Base-by-base conservation (phyloP, 345 rosid species). In the Cochlearia excelsa region DNA sequence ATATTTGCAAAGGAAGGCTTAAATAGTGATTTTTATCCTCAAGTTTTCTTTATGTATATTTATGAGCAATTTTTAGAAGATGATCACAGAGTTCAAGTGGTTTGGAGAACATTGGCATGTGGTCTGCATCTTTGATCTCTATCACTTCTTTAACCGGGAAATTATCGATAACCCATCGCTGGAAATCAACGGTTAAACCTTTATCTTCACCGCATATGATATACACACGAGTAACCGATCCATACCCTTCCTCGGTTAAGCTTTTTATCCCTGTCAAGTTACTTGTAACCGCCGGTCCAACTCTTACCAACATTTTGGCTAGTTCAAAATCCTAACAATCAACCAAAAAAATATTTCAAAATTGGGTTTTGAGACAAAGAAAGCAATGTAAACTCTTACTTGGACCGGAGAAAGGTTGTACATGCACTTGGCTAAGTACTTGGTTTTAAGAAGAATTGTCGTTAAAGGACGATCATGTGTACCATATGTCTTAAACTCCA, bases 21-120 rank as follows among this genome's bases (percentile, higher is more conserved):
- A n/a, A n/a, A n/a, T n/a, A n/a, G n/a, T n/a, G n/a, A n/a, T n/a
- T n/a, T n/a, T n/a, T n/a, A n/a, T n/a, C n/a, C n/a, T n/a, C n/a
- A 33, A 33, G 5, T 33, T 33, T 3, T 2, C 35, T 37, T 60
- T 48, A 60, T 8, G 46, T 46, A 11, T 60, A 60, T 11, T 60
- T 45, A 9, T 34, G 43, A 6, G 71, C 79, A 30, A 70, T 67
- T 23, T 72, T 54, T 4, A 37, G 29, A 4, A 81, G 60, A 56
- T 42, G 39, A 4, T 61, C 66, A 26, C 65, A 51, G 3, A 82
- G 68, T 50, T 78, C 74, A 0, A 4, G 42, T n/a, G 84, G 82
- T 44, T 63, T 73, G 1, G 84, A 79, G 26, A 74, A 42, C 73
- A 82, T 78, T 31, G 71, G 64, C 87, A 77, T 79, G 46, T 77